Conservation (phyloP, 2,329 filamentous ascomycete species). For the Lachnellula suecica region DNA sequence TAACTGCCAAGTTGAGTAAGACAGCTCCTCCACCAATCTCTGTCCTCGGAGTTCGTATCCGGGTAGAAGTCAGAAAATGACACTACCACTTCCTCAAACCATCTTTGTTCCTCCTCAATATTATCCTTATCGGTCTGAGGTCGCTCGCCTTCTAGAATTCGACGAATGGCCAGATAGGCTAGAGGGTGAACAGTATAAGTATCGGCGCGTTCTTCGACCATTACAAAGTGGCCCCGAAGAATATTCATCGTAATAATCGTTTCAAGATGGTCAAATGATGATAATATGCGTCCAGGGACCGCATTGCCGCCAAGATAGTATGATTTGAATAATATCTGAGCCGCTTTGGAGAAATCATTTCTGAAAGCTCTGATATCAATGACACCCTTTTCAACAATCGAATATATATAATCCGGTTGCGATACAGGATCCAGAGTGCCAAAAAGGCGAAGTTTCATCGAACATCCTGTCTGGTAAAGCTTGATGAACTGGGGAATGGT, state of each 20-base stretch:
- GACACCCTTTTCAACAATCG: slow-evolving; percentile 23
- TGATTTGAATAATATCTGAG: slow-evolving; percentile 20
- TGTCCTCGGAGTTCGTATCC: slow-evolving; percentile 14
- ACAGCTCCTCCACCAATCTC: slow-evolving; percentile 26
- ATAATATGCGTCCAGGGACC: slow-evolving; percentile 23
- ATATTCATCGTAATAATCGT: slow-evolving; percentile 24
- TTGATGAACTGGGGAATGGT: slow-evolving; percentile 24
- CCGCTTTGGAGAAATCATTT: slow-evolving; percentile 10
- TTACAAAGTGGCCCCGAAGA: slow-evolving; percentile 21
- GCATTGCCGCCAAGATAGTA: slow-evolving; percentile 23
- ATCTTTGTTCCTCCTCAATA: slow-evolving; percentile 20
- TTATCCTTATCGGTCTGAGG: slow-evolving; percentile 11
- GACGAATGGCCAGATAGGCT: slow-evolving; percentile 21
- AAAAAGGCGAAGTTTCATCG: slow-evolving; percentile 24
- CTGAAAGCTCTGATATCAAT: slow-evolving; percentile 21
- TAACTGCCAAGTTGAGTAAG: slow-evolving; percentile 21
- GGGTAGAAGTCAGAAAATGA: slow-evolving; percentile 24
- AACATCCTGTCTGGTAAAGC: slow-evolving; percentile 20
- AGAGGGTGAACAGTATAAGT: slow-evolving; percentile 24
- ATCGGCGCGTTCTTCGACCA: slow-evolving; percentile 15
- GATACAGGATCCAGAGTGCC: slow-evolving; percentile 20
- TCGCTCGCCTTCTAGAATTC: slow-evolving; percentile 11
- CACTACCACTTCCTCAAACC: slow-evolving; percentile 23
- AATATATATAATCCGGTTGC: slow-evolving; percentile 13
- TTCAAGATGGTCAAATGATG: slow-evolving; percentile 21